Conservation (phyloP, 257 asterid genomes). For the Plantago elongata region DNA sequence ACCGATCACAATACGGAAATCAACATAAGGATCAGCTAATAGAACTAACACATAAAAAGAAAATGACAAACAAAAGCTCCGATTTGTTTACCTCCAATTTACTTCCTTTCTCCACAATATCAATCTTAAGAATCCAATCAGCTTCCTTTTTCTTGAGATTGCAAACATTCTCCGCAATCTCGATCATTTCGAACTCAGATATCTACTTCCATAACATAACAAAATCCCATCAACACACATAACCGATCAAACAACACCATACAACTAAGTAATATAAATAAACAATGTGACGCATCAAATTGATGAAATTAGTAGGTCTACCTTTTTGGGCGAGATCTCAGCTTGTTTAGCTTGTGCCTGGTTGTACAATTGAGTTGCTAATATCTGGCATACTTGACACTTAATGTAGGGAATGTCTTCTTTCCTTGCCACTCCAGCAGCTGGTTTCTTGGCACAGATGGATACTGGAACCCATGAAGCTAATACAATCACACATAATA, state of each 20-base stretch:
- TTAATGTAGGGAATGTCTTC: slow-evolving; percentile 83
- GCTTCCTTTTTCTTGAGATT: slow-evolving; percentile 93
- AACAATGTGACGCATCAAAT: not conserved
- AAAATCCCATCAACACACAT: not conserved
- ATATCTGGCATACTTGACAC: slow-evolving; percentile 74
- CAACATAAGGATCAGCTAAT: not conserved
- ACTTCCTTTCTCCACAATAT: slow-evolving; percentile 81
- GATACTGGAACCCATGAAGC: slow-evolving; percentile 39
- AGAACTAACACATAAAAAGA: not conserved
- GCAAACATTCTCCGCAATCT: slow-evolving; percentile 90
- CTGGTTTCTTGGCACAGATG: slow-evolving; percentile 59
- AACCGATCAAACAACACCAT: not conserved
- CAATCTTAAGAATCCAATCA: slow-evolving; percentile 97
- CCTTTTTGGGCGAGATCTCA: slow-evolving; percentile 74
- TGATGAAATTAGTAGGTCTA: slow-evolving; percentile 14
- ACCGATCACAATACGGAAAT: slow-evolving; percentile 20
- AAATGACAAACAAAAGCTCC: not conserved
- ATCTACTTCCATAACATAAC: slow-evolving; percentile 39
- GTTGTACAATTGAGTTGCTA: slow-evolving; percentile 55
- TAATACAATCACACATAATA: slow-evolving; percentile 27
- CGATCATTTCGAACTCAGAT: slow-evolving; percentile 80
- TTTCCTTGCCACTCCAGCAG: slow-evolving; percentile 68
- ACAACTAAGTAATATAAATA: no score
- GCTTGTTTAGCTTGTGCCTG: slow-evolving; percentile 70
- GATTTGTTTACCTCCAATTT: slow-evolving; percentile 57